Percentiles rank a stretch among this genome's conserved stretches.
Evolutionary conservation across 1,139 yeast genomes (phyloP).

Genomic region (Blastobotrys serpentis): DNA sequence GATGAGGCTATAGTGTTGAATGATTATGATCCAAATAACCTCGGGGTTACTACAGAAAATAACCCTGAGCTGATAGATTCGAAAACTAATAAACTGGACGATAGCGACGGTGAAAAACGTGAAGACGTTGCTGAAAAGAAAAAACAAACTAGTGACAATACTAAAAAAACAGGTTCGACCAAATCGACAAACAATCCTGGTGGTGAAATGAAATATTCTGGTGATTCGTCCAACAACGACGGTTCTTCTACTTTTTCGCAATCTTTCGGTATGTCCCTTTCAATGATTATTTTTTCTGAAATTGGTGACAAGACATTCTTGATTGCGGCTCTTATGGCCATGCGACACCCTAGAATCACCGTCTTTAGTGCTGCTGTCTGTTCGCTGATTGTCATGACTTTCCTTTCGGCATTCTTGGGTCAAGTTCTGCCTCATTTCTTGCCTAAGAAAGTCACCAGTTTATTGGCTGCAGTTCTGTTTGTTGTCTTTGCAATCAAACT

Average conservation of each 20-base stretch:
- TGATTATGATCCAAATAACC: conserved; percentile 41
- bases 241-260: conserved; percentile 25
- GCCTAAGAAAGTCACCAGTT: conserved; percentile 76
- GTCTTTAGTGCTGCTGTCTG: conserved; percentile 86
- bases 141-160: background rate
- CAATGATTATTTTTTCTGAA: conserved; percentile 89
- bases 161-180: background rate
- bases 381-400: conserved; percentile 88
- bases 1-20: conserved; percentile 39
- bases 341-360: conserved; percentile 79
- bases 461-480: conserved; percentile 77
- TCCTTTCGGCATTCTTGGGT: conserved; percentile 86
- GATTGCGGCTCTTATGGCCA: conserved; percentile 97
- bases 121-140: conserved; percentile 13
- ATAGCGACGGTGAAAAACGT: conserved; percentile 11
- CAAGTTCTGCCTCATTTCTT: conserved; percentile 84
- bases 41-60: conserved; percentile 35
- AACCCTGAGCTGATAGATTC: conserved; percentile 16
- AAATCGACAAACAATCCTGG: background rate
- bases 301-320: conserved; percentile 96
- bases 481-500: conserved; percentile 79
- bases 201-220: background rate
- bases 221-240: no score
- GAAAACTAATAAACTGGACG: conserved; percentile 18
- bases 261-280: conserved; percentile 39